Percentiles rank a stretch among this genome's conserved stretches.
phyloP scores from a whole-genome alignment of 306 rosid genomes.

The Sesbania bispinosa region DNA sequence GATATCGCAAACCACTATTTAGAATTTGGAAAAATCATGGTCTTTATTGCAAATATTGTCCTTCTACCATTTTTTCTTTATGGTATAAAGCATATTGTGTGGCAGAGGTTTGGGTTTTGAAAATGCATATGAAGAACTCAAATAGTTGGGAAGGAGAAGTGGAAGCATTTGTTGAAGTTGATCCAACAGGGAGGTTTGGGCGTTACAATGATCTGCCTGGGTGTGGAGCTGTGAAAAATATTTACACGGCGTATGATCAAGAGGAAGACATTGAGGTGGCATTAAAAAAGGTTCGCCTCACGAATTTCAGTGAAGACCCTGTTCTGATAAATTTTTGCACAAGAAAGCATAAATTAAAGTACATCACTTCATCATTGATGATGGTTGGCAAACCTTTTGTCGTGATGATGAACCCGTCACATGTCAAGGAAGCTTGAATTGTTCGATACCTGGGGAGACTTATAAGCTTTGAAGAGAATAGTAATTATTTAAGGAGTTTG shows the following conservation, averaged over 20 bases:
- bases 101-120: conserved; percentile 30
- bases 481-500: conserved; percentile 55
- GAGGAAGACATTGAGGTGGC: conserved; percentile 93
- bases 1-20: too few species aligned
- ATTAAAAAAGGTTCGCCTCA: conserved; percentile 81
- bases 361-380: conserved; percentile 67
- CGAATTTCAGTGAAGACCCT: conserved; percentile 61
- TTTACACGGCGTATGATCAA: conserved; percentile 85
- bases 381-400: conserved; percentile 68
- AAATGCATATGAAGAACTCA: conserved; percentile 68
- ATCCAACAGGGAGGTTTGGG: conserved; percentile 83
- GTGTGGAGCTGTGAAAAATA: conserved; percentile 80
- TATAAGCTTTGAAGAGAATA: conserved; percentile 48
- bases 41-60: too few species aligned
- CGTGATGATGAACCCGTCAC: conserved; percentile 39
- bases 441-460: conserved; percentile 45
- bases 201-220: conserved; percentile 75
- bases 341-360: too few species aligned
- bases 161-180: conserved; percentile 78
- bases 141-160: conserved; percentile 39
- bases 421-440: conserved; percentile 32
- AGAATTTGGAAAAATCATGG: too few species aligned
- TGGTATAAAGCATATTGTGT: too few species aligned
- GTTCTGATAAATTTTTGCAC: conserved; percentile 55
- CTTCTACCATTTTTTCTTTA: too few species aligned